phyloP scores from a whole-genome alignment of 2,329 filamentous ascomycete genomes.

The Colletotrichum noveboracense region DNA sequence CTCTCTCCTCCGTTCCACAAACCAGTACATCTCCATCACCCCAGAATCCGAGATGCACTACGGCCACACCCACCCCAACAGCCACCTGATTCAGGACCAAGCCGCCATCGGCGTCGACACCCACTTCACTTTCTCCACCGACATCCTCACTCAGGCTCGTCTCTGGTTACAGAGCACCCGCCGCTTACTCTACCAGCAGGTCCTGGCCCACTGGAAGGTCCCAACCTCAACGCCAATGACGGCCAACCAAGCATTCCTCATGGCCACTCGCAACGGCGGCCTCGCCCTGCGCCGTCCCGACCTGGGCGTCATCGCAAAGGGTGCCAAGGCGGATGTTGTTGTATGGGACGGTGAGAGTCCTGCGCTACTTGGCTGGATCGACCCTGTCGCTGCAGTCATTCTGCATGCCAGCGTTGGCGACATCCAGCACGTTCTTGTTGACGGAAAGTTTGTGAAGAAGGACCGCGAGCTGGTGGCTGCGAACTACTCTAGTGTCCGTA shows the following conservation, averaged over 20 bases:
- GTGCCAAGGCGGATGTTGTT: slow-evolving; percentile 60
- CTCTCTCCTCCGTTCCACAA: slow-evolving; percentile 47
- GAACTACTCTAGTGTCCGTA: slow-evolving; percentile 31
- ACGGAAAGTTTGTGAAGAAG: slow-evolving; percentile 53
- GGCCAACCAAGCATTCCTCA: slow-evolving; percentile 58
- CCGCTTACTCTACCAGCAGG: slow-evolving; percentile 39
- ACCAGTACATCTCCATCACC: slow-evolving; percentile 62
- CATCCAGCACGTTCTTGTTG: slow-evolving; percentile 54
- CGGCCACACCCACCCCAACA: slow-evolving; percentile 54
- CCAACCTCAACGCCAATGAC: slow-evolving; percentile 56
- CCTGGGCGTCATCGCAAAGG: slow-evolving; percentile 51
- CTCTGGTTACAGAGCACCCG: slow-evolving; percentile 57
- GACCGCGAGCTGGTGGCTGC: slow-evolving; percentile 39
- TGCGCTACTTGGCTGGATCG: slow-evolving; percentile 56
- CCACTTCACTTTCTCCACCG: slow-evolving; percentile 55
- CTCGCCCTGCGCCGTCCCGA: slow-evolving; percentile 56
- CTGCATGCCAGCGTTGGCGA: slow-evolving; percentile 60
- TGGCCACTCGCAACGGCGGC: slow-evolving; percentile 58
- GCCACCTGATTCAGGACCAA: slow-evolving; percentile 53
- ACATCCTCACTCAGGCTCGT: slow-evolving; percentile 57
- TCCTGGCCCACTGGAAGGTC: slow-evolving; percentile 45
- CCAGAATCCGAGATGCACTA: slow-evolving; percentile 66
- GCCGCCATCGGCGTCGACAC: slow-evolving; percentile 59
- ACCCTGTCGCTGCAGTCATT: slow-evolving; percentile 61
- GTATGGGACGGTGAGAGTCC: slow-evolving; percentile 57